phyloP scores from a whole-genome alignment of 805 yeast genomes.

The Nakazawaea molendinolei region DNA sequence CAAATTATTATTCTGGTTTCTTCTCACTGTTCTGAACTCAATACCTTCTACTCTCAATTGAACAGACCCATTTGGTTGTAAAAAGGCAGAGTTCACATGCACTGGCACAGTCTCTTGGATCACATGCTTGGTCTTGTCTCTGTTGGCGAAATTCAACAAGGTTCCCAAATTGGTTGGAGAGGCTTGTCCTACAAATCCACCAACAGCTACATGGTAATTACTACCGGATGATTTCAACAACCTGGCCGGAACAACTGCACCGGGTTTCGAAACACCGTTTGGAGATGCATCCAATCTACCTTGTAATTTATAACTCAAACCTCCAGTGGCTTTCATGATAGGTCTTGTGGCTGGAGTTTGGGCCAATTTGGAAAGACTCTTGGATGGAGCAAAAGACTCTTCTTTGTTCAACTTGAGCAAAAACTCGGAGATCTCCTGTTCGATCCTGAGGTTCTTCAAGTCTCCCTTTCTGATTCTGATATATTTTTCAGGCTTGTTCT shows the following conservation, averaged over 20 bases:
- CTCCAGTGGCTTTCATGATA: slow-evolving; percentile 62
- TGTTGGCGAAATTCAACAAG: slow-evolving; percentile 7
- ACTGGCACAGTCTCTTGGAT: slow-evolving; percentile 12
- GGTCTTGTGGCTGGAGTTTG: slow-evolving; percentile 16
- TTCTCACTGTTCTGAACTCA: slow-evolving; percentile 4
- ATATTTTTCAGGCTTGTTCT: slow-evolving; percentile 39
- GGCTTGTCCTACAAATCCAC: slow-evolving; percentile 32
- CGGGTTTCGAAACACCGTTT: slow-evolving; percentile 50
- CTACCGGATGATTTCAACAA: slow-evolving; percentile 36
- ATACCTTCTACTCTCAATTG: slow-evolving; percentile 11
- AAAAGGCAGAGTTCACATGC: slow-evolving; percentile 6
- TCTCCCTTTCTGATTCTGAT: slow-evolving; percentile 22
- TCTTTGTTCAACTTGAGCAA: slow-evolving; percentile 21
- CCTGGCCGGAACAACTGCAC: slow-evolving; percentile 64
- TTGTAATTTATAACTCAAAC: slow-evolving; percentile 59
- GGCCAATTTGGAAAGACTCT: slow-evolving; percentile 17
- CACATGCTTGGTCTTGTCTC: slow-evolving; percentile 11
- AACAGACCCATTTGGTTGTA: slow-evolving; percentile 6
- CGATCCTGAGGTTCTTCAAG: slow-evolving; percentile 19
- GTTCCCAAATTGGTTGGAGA: slow-evolving; percentile 6
- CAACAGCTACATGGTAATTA: slow-evolving; percentile 46
- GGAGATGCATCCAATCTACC: slow-evolving; percentile 70
- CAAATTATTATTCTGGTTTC: background rate
- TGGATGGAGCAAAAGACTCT: slow-evolving; percentile 13
- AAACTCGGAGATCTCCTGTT: slow-evolving; percentile 33